A percentile compares a stretch with the other conserved stretches of the same genome.
Conservation (phyloP, 108 stramenopile genomes). For the Phaeodactylum tricornutum region DNA sequence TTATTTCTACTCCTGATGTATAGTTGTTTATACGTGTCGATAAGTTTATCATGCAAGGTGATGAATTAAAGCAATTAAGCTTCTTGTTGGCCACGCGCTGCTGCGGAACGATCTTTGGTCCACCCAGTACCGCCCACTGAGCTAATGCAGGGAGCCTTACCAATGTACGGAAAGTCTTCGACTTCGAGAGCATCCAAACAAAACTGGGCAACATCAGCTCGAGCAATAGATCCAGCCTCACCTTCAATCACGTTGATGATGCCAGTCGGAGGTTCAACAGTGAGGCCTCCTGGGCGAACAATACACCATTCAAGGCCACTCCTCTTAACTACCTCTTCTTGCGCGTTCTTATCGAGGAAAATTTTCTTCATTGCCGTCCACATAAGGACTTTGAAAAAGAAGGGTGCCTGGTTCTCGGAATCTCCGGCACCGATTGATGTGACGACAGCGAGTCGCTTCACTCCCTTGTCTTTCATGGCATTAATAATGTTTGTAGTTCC, state of each 20-base stretch:
- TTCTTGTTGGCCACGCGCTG: slow-evolving; percentile 58
- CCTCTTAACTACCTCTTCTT: slow-evolving; percentile 75
- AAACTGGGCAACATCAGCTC: slow-evolving; percentile 96
- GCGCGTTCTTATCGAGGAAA: slow-evolving; percentile 95
- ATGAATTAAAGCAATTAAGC: too few species aligned
- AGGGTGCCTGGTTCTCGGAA: slow-evolving; percentile 87
- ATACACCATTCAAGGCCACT: slow-evolving; percentile 91
- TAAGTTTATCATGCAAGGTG: too few species aligned
- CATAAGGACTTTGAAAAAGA: slow-evolving; percentile 93
- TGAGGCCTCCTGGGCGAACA: slow-evolving; percentile 93
- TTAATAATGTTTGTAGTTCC: slow-evolving; percentile 81
- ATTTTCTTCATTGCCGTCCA: slow-evolving; percentile 95
- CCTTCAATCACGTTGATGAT: slow-evolving; percentile 96
- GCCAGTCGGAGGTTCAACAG: slow-evolving; percentile 92
- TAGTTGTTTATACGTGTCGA: too few species aligned
- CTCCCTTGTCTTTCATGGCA: slow-evolving; percentile 88
- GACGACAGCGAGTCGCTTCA: slow-evolving; percentile 87
- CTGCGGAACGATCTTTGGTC: slow-evolving; percentile 84
- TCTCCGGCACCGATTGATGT: slow-evolving; percentile 97
- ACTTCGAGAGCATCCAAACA: slow-evolving; percentile 87
- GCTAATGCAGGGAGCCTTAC: slow-evolving; percentile 89
- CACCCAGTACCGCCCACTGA: slow-evolving; percentile 92
- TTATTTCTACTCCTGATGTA: too few species aligned
- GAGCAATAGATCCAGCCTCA: slow-evolving; percentile 87
- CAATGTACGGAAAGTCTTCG: slow-evolving; percentile 87